phyloP scores from a whole-genome alignment of 495 filamentous ascomycete genomes.

The Entonaema liquescens region DNA sequence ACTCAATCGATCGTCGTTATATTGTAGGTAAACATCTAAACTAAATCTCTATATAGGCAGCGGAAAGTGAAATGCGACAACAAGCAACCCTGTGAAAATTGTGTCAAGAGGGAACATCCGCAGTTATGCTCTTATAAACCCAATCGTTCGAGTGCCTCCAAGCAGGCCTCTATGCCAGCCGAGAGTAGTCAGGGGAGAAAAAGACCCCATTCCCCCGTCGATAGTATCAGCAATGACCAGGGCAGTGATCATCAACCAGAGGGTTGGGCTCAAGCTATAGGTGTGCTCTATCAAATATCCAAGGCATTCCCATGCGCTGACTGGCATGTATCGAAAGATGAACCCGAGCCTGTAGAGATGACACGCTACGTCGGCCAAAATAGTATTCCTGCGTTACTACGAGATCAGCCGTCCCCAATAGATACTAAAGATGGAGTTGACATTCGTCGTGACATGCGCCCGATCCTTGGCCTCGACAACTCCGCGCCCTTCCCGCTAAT shows the following conservation, averaged over 20 bases:
- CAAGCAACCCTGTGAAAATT: constrained; percentile 75
- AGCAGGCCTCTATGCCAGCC: constrained; percentile 49
- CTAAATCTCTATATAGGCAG: constrained; percentile 55
- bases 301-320: constrained; percentile 29
- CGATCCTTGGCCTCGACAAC: constrained; percentile 83
- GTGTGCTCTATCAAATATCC: constrained; percentile 41
- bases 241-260: constrained; percentile 53
- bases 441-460: constrained; percentile 72
- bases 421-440: constrained; percentile 58
- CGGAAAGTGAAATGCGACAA: constrained; percentile 81
- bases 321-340: constrained; percentile 54
- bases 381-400: constrained; percentile 71
- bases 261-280: constrained; percentile 50
- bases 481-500: constrained; percentile 87
- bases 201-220: constrained; percentile 57
- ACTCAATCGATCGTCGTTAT: not conserved
- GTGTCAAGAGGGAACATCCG: constrained; percentile 75
- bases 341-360: constrained; percentile 69
- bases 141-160: constrained; percentile 65
- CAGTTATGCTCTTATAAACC: constrained; percentile 78
- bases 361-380: constrained; percentile 73
- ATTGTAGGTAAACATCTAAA: constrained; percentile 2
- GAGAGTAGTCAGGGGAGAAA: constrained; percentile 49
- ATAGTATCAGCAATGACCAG: constrained; percentile 46
- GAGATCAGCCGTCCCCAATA: constrained; percentile 63